phyloP scores from a whole-genome alignment of 2,329 filamentous ascomycete species.

The Chrysosphaeria jannelii region DNA sequence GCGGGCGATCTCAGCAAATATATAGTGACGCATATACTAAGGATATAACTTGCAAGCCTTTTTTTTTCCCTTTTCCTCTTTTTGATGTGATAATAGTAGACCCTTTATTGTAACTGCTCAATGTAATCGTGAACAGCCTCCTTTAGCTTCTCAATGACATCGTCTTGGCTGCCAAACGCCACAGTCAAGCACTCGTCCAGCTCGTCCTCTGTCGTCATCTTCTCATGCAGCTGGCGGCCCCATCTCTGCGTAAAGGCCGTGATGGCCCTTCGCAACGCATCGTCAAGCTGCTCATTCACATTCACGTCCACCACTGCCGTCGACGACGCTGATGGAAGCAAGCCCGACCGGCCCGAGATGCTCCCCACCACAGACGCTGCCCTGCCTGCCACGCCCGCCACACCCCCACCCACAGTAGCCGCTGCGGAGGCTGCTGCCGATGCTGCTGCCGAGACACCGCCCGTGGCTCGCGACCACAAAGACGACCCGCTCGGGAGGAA shows the following conservation, averaged over 20 bases:
- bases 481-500: slow-evolving; percentile 8
- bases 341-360: slow-evolving; percentile 1
- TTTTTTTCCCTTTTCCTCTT: too few species aligned
- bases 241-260: slow-evolving; percentile 31
- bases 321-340: neutral
- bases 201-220: too few species aligned
- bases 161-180: slow-evolving; percentile 27
- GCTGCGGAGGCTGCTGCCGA: slow-evolving; percentile 2
- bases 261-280: slow-evolving; percentile 28
- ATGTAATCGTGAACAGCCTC: slow-evolving; percentile 31
- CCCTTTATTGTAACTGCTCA: too few species aligned
- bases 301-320: slow-evolving; percentile 12
- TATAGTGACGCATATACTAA: too few species aligned
- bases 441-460: neutral
- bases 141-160: slow-evolving; percentile 26
- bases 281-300: slow-evolving; percentile 33
- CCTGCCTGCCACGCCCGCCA: neutral
- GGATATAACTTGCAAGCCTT: too few species aligned
- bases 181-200: slow-evolving; percentile 23
- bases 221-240: too few species aligned
- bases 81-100: too few species aligned
- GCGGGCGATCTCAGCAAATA: too few species aligned
- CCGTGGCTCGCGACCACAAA: slow-evolving; percentile 13
- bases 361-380: slow-evolving; percentile 2
- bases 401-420: slow-evolving; percentile 4